Evolutionary conservation across 352 stramenopile species (phyloP), one percentile per base, ranked within the genome.

Genomic region (Phytophthora sansomeana): DNA sequence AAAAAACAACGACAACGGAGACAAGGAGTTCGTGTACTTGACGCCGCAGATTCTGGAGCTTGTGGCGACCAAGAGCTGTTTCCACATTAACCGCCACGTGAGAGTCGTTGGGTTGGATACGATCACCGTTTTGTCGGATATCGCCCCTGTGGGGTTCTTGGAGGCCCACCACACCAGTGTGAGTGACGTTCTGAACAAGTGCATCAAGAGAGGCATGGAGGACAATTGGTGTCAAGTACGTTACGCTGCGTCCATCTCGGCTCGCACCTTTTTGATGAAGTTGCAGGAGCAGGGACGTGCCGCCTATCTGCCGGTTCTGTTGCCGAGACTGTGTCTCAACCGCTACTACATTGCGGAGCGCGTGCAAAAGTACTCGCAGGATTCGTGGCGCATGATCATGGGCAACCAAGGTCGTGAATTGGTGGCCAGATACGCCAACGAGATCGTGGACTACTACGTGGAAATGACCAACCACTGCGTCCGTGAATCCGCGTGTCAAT

Each of bases 211-310:
- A 19, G 89, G 87, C 24, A 81, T 99, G 71, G 87, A 97, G 28
- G 96, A 99, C 77, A 99, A 99, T 77, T 99, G 97, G 97, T 98
- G 90, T 63, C 96, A 99, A 70, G 97, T 99, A 36, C 89, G 97
- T 5, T 98, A 98, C 74, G 96, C 95, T 3, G 96, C 93, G 1
- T 98, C 83, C 38, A 97, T 98, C 35, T 80, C 97, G 7, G 92
- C 87, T 46, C 88, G 96, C 7, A 82, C 83, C 6, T 97, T 98
- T 67, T 70, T 98, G 24, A 19, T 79, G 29, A 92, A 92, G 58
- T 85, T 98, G 11, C 71, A 83, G 42, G 42, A 70, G 5, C 58
- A 89, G 6, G 61, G 74, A 3, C 84, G 83, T 19, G 65, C 73
- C 1, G 49, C 68, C 10, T 98, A 97, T 58, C 72, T 92, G 10